Conservation (phyloP, 169 alveolate genomes). For the Plasmodium blacklocki region DNA sequence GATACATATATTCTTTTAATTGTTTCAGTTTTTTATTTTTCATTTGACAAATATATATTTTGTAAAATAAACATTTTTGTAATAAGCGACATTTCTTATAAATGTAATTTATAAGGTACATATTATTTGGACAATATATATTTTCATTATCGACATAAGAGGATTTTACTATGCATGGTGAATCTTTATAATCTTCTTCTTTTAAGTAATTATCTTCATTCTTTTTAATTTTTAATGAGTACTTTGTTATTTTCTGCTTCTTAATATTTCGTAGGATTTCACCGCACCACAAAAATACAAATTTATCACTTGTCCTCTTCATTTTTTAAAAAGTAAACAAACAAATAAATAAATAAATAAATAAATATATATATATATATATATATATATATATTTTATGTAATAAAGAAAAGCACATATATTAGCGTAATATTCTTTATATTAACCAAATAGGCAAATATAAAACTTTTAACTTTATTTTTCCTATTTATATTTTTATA, state of each 20-base stretch:
- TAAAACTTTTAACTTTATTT: neutral
- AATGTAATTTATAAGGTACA: conserved; percentile 29
- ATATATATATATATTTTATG: neutral
- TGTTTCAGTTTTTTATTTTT: neutral
- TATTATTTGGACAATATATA: neutral
- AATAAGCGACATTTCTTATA: conserved; percentile 35
- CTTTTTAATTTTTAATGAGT: neutral
- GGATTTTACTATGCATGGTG: neutral
- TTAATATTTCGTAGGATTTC: conserved; percentile 28
- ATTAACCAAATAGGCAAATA: neutral
- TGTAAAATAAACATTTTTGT: conserved; percentile 19
- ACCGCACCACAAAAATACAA: neutral
- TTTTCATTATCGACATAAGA: neutral
- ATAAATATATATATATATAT: conserved; percentile 3
- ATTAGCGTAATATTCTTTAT: no score
- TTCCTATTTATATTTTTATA: neutral
- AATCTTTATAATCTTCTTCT: conserved; percentile 10
- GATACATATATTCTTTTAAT: neutral
- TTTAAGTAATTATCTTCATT: neutral
- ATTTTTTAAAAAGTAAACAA: neutral
- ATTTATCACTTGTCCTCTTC: neutral
- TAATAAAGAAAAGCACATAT: neutral
- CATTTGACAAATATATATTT: conserved; percentile 1
- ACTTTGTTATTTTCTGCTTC: conserved; percentile 11
- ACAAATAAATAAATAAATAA: neutral